These are phyloP conservation scores for Coemansia sp. DNA, from an alignment of 192 early-diverging fungal species.

Conservation along the genomic window DNA sequence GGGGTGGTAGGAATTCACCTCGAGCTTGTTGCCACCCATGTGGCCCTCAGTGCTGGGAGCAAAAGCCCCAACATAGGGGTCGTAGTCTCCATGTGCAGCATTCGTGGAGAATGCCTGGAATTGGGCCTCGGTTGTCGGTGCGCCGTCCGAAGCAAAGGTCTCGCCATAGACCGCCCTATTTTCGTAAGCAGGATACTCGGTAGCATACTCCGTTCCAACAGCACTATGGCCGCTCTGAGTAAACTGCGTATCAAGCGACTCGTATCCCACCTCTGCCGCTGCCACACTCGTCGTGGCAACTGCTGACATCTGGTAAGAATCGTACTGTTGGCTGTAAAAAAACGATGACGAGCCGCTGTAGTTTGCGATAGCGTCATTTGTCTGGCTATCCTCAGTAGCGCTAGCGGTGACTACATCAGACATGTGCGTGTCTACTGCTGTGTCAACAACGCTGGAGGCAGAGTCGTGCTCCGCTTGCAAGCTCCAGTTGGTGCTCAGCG, in stretches of 20 bases:
- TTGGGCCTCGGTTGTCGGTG: neutral
- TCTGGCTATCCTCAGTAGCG: neutral
- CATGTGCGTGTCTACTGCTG: constrained; percentile 1
- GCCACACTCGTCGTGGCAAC: neutral
- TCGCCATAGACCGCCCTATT: neutral
- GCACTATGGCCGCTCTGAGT: neutral
- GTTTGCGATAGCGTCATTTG: neutral
- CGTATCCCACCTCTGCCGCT: constrained; percentile 6
- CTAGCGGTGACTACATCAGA: constrained; percentile 1
- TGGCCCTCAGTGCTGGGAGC: neutral
- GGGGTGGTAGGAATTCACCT: neutral
- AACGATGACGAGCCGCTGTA: neutral
- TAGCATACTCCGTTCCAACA: neutral
- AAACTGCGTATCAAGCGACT: constrained; percentile 12
- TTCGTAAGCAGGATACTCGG: neutral
- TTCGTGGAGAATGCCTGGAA: neutral
- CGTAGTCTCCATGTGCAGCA: neutral
- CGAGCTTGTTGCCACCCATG: neutral
- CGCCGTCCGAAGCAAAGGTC: neutral
- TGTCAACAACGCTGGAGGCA: constrained; percentile 10
- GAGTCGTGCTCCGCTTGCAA: constrained; percentile 15
- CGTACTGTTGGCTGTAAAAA: constrained; percentile 10
- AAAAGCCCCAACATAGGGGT: neutral
- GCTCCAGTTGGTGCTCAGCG: constrained; percentile 18
- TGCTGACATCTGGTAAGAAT: neutral